Evolutionary conservation across 108 stramenopile species (phyloP).

Genomic region (Mayamaea pseudoterrestris): DNA sequence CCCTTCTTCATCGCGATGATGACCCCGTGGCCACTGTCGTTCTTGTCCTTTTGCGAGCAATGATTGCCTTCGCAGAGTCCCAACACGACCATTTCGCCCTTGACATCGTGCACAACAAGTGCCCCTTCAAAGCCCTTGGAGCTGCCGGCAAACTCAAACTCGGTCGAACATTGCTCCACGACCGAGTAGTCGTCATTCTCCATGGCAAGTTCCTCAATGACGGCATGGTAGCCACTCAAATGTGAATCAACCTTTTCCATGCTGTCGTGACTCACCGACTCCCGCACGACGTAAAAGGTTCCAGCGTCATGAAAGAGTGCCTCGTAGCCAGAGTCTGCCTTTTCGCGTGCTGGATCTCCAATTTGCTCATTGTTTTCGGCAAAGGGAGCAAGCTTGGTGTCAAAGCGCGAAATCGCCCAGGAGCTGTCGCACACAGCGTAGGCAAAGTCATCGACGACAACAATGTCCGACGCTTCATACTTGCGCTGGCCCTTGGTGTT

Average conservation of each 20-base stretch:
- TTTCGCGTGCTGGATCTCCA: conserved; percentile 34
- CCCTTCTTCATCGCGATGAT: conserved; percentile 51
- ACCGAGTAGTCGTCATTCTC: conserved; percentile 7
- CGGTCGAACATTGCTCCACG: conserved; percentile 5
- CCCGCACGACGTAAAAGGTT: conserved; percentile 49
- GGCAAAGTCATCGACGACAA: conserved; percentile 6
- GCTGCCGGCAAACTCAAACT: conserved; percentile 40
- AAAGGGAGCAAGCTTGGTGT: conserved; percentile 19
- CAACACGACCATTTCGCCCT: conserved; percentile 35
- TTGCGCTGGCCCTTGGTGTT: conserved; percentile 42
- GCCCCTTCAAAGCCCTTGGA: conserved; percentile 77
- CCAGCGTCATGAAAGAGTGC: conserved; percentile 40
- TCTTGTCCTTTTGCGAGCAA: conserved; percentile 37
- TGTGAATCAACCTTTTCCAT: conserved; percentile 2
- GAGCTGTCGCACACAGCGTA: conserved; percentile 37
- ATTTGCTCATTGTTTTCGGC: conserved; percentile 34
- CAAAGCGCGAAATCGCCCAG: conserved; percentile 43
- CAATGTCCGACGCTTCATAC: conserved; percentile 20
- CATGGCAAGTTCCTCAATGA: conserved; percentile 12
- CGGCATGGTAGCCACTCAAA: conserved; percentile 19
- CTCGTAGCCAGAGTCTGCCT: conserved; percentile 52
- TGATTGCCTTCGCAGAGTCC: conserved; percentile 72
- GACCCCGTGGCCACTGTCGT: conserved; percentile 46
- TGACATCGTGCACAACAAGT: conserved; percentile 19
- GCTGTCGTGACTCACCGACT: conserved; percentile 25